phyloP scores from a whole-genome alignment of 371 early-diverging fungal species.

The Mortierella sp. region DNA sequence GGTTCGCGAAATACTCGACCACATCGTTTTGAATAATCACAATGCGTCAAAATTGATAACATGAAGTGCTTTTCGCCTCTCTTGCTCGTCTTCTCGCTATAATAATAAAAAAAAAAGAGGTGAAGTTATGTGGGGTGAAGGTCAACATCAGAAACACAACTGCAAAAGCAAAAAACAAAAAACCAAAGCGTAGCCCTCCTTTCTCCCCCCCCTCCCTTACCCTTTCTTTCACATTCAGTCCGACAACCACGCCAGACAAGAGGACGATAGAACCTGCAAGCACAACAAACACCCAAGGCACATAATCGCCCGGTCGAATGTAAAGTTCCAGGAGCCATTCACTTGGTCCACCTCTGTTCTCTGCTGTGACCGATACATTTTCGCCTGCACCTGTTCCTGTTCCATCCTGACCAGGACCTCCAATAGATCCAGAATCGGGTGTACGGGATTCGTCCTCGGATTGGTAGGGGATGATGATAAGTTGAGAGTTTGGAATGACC shows the following conservation, averaged over 20 bases:
- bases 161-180: neutral
- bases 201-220: no score
- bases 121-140: neutral
- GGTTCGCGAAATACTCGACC: no score
- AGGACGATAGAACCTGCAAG: conserved; percentile 71
- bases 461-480: conserved; percentile 89
- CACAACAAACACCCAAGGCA: conserved; percentile 79
- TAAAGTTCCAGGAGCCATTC: conserved; percentile 90
- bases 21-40: no score
- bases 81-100: conserved; percentile 80
- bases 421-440: no score
- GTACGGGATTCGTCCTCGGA: conserved; percentile 59
- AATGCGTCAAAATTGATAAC: conserved; percentile 93
- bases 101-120: conserved; percentile 1
- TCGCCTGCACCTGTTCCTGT: neutral
- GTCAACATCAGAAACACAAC: neutral
- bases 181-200: no score
- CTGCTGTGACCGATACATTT: neutral
- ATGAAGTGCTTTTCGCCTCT: conserved; percentile 76
- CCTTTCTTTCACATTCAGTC: conserved; percentile 81
- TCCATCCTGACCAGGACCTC: no score
- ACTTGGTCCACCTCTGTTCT: conserved; percentile 30
- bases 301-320: conserved; percentile 85
- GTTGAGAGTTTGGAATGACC: conserved; percentile 93
- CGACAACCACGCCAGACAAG: conserved; percentile 74